Conservation (phyloP, 495 filamentous ascomycete species). For the Chaetomidium leptoderma region DNA sequence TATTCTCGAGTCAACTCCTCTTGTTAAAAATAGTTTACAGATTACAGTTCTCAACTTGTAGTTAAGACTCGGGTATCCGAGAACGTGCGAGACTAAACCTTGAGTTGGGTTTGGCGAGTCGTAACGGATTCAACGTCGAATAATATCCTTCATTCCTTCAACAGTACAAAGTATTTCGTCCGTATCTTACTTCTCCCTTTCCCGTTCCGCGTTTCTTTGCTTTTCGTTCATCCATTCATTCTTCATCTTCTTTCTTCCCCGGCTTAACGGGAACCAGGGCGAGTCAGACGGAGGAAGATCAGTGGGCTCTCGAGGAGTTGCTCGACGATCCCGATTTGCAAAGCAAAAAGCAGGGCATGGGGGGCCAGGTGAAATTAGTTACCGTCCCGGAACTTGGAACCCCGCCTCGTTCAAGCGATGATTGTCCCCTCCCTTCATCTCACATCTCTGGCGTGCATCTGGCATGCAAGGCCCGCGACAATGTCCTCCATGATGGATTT, state of each 20-base stretch:
- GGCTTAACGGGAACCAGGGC: no score
- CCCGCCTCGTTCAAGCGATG: not conserved
- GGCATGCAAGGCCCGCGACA: not conserved
- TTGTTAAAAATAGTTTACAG: no score
- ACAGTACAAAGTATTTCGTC: no score
- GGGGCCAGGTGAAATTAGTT: slow-evolving; percentile 4
- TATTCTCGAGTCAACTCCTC: no score
- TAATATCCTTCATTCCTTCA: no score
- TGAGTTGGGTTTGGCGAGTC: no score
- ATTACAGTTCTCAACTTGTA: no score
- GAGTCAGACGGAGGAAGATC: not conserved
- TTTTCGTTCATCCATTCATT: not conserved
- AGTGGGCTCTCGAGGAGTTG: not conserved
- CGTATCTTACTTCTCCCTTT: no score
- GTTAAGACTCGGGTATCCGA: no score
- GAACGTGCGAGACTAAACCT: no score
- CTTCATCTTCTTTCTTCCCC: not conserved
- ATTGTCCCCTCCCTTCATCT: not conserved
- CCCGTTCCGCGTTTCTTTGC: not conserved
- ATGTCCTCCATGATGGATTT: no score
- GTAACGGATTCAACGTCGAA: no score
- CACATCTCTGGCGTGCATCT: not conserved
- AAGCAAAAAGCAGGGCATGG: slow-evolving; percentile 3
- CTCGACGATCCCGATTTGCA: slow-evolving; percentile 13
- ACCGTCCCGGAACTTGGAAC: not conserved